Conservation (phyloP, 306 rosid genomes). For the Glycyrrhiza uralensis region DNA sequence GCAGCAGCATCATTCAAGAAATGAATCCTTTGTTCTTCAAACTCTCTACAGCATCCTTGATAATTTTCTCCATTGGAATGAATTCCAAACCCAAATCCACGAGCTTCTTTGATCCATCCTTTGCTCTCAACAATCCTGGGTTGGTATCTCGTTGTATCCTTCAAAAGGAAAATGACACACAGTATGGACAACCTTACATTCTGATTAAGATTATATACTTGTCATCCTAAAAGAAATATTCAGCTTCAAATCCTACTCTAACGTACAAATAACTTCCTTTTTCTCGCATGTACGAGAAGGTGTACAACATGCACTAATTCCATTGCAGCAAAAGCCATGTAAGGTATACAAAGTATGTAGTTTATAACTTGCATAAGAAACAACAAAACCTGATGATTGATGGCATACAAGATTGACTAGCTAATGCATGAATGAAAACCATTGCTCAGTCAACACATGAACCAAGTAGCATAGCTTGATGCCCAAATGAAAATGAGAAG, state of each 20-base stretch:
- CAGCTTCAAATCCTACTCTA: conserved; percentile 11
- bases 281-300: conserved; percentile 5
- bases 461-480: background rate
- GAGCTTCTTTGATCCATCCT: conserved; percentile 58
- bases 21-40: conserved; percentile 68
- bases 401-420: background rate
- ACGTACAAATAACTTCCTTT: background rate
- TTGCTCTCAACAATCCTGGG: conserved; percentile 68
- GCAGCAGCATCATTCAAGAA: conserved; percentile 38
- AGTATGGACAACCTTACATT: conserved; percentile 15
- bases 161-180: conserved; percentile 14
- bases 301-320: background rate
- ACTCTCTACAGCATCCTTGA: conserved; percentile 80
- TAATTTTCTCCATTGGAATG: conserved; percentile 80
- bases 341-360: background rate
- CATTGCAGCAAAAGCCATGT: background rate
- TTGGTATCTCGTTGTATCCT: conserved; percentile 74
- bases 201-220: background rate
- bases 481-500: background rate
- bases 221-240: background rate
- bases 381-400: background rate
- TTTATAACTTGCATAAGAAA: background rate
- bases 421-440: conserved; percentile 3
- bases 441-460: background rate
- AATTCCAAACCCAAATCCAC: conserved; percentile 72